Percentiles rank a stretch among this genome's conserved stretches.
These are phyloP conservation scores for Farysia itapuensis DNA, from an alignment of 1,284 basidiomycete species.

Conservation along the genomic window DNA sequence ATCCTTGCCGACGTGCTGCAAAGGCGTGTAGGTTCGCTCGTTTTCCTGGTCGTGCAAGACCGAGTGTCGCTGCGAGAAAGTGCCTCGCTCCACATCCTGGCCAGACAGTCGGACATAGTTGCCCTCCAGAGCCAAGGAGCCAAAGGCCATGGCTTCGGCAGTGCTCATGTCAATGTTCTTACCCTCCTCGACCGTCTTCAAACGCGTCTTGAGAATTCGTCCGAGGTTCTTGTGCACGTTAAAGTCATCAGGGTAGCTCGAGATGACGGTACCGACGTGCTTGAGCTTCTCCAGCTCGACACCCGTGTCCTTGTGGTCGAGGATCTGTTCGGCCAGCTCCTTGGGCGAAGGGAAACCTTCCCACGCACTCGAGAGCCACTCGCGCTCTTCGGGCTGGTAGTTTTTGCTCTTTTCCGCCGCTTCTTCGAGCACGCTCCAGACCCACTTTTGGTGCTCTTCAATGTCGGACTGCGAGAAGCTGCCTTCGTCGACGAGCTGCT, in stretches of 20 bases:
- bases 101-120: constrained; percentile 94
- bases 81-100: constrained; percentile 98
- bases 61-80: constrained; percentile 98
- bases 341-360: constrained; percentile 97
- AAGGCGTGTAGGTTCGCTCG: constrained; percentile 83
- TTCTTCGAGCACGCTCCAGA: constrained; percentile 97
- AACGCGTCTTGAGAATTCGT: constrained; percentile 83
- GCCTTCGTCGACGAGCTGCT: constrained; percentile 84
- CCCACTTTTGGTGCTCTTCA: constrained; percentile 98
- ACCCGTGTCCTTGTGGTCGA: constrained; percentile 87
- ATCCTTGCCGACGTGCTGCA: constrained; percentile 81
- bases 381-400: constrained; percentile 74
- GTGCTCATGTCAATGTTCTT: constrained; percentile 96
- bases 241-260: constrained; percentile 80
- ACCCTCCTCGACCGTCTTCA: constrained; percentile 87
- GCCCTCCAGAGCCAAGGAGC: constrained; percentile 86
- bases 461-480: constrained; percentile 96
- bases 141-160: constrained; percentile 97
- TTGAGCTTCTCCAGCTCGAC: constrained; percentile 76
- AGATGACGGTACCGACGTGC: constrained; percentile 82
- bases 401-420: constrained; percentile 86
- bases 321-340: constrained; percentile 86
- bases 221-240: constrained; percentile 88
- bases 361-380: constrained; percentile 98
- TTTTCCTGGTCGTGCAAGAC: constrained; percentile 94